phyloP scores from a whole-genome alignment of 345 rosid species.

The Populus nigra region DNA sequence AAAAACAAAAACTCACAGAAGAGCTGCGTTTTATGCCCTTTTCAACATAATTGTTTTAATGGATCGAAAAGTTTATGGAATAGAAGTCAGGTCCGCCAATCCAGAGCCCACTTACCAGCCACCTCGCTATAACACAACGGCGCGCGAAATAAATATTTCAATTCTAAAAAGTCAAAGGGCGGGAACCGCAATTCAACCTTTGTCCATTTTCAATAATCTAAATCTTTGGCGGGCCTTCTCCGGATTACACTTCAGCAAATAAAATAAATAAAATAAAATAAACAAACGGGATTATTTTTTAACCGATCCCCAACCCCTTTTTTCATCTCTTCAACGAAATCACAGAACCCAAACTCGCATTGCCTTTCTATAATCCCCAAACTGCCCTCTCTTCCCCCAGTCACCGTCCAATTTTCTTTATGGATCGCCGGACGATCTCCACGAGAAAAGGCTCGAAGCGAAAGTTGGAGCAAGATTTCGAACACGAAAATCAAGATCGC shows the following conservation, averaged over 20 bases:
- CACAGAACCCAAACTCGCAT: background rate
- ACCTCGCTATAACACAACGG: too few relatives aligned
- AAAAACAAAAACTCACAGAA: too few relatives aligned
- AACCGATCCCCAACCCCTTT: background rate
- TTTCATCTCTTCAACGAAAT: background rate
- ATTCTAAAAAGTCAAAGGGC: background rate
- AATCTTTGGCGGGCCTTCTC: background rate
- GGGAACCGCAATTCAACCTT: background rate
- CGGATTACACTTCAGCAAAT: background rate
- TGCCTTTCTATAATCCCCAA: conserved; percentile 3
- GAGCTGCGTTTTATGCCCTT: too few relatives aligned
- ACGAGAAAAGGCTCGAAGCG: conserved; percentile 50
- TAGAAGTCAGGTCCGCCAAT: too few relatives aligned
- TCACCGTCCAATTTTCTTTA: conserved; percentile 3
- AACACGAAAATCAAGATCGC: conserved; percentile 17
- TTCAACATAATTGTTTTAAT: too few relatives aligned
- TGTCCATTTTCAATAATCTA: background rate
- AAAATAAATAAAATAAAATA: background rate
- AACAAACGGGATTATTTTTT: background rate
- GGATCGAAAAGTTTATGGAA: too few relatives aligned
- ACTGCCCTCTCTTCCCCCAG: background rate
- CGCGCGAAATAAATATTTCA: too few relatives aligned
- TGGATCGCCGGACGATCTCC: conserved; percentile 46
- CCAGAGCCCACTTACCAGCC: too few relatives aligned
- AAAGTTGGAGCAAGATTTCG: conserved; percentile 43